These are phyloP conservation scores for Saccharomycopsis javanensis DNA, from an alignment of 805 yeast species.

Conservation along the genomic window DNA sequence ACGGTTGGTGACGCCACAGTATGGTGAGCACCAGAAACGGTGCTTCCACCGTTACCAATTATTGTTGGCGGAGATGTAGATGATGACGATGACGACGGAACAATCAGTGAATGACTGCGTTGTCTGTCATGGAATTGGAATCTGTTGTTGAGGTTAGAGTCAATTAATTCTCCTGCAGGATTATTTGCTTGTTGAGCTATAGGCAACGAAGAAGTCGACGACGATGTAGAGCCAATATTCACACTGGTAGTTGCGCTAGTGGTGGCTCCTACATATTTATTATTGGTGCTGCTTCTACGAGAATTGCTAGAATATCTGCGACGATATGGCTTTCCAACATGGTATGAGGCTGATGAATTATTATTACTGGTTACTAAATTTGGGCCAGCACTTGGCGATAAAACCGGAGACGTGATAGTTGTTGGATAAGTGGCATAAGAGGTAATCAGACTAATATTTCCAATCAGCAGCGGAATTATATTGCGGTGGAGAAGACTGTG, in stretches of 20 bases:
- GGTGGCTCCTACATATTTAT: background rate
- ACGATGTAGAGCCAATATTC: background rate
- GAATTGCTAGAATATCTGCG: background rate
- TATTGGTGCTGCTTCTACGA: background rate
- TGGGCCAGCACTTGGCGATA: background rate
- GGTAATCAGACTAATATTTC: background rate
- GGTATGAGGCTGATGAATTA: background rate
- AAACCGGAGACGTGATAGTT: background rate
- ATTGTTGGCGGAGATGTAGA: background rate
- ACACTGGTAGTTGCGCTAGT: background rate
- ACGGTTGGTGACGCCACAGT: background rate
- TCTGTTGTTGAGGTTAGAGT: conserved; percentile 8
- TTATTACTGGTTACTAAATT: background rate
- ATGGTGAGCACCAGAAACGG: background rate
- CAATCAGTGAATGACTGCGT: conserved; percentile 15
- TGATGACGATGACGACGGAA: background rate
- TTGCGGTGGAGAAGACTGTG: background rate
- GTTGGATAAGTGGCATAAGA: background rate
- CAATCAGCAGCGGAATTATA: background rate
- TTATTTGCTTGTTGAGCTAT: background rate
- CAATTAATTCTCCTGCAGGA: conserved; percentile 2
- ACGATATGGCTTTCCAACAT: conserved; percentile 1
- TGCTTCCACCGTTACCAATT: background rate
- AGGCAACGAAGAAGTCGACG: background rate
- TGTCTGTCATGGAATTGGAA: conserved; percentile 18